phyloP scores from a whole-genome alignment of 106 monocot species.

The Dioscorea dumetorum region DNA sequence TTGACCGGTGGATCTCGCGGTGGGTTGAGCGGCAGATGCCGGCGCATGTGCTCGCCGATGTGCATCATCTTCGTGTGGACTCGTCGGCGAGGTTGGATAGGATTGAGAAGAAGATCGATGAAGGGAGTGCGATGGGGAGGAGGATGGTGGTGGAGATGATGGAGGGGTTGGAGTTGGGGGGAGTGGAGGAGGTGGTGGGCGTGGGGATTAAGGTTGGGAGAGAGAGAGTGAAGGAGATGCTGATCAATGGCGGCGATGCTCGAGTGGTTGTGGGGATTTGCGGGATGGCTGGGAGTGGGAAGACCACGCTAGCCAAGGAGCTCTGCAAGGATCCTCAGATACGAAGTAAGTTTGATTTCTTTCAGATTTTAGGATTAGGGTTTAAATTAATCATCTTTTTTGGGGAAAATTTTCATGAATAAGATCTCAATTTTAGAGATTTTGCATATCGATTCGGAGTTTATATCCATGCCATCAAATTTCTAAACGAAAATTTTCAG shows the following conservation, averaged over 20 bases:
- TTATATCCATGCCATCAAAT: no score
- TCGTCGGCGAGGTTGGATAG: constrained; percentile 22
- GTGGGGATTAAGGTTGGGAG: constrained; percentile 22
- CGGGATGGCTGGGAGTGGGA: constrained; percentile 65
- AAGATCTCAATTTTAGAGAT: no score
- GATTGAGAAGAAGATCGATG: constrained; percentile 22
- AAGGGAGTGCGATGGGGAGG: not conserved
- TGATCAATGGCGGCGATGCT: constrained; percentile 18
- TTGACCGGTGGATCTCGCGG: constrained; percentile 21
- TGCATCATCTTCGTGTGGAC: constrained; percentile 34
- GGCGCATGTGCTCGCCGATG: constrained; percentile 35
- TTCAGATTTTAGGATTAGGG: not conserved
- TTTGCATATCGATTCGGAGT: no score
- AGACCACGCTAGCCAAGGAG: constrained; percentile 51
- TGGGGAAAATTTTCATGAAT: no score
- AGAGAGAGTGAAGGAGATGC: constrained; percentile 47
- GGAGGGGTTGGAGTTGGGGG: constrained; percentile 15
- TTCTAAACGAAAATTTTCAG: no score
- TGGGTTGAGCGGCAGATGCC: constrained; percentile 38
- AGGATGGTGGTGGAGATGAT: constrained; percentile 15
- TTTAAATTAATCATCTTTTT: no score
- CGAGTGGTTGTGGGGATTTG: constrained; percentile 48
- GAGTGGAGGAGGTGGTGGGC: constrained; percentile 8
- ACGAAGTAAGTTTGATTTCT: constrained; percentile 20
- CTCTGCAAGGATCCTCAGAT: constrained; percentile 34